Percentiles rank a stretch among this genome's conserved stretches.
Evolutionary conservation across 768 basidiomycete species (phyloP).

Genomic region (Boletellus emodensis): DNA sequence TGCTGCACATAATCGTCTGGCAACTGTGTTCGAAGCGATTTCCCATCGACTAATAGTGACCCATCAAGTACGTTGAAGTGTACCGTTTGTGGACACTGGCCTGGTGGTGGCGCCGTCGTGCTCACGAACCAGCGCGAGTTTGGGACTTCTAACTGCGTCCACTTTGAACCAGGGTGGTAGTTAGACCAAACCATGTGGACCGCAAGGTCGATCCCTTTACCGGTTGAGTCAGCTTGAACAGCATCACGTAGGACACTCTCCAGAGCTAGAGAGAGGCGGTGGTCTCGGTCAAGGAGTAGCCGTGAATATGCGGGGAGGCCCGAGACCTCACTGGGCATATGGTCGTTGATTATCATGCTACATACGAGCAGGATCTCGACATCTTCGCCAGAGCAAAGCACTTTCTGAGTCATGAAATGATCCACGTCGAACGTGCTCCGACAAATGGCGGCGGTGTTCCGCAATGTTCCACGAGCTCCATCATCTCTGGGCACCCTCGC

Average conservation of each 20-base stretch:
- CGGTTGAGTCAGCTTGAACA: constrained; percentile 5
- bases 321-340: constrained; percentile 16
- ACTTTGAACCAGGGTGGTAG: constrained; percentile 24
- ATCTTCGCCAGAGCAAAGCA: constrained; percentile 26
- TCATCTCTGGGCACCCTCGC: constrained; percentile 1
- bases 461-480: constrained; percentile 3
- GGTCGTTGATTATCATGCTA: constrained; percentile 30
- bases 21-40: constrained; percentile 13
- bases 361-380: constrained; percentile 31
- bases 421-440: constrained; percentile 30
- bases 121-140: constrained; percentile 31
- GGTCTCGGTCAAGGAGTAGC: constrained; percentile 29
- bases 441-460: constrained; percentile 19
- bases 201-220: constrained; percentile 29
- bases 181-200: constrained; percentile 29
- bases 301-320: constrained; percentile 9
- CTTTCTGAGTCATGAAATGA: not conserved
- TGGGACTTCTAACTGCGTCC: constrained; percentile 18
- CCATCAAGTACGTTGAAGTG: constrained; percentile 38
- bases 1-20: constrained; percentile 8
- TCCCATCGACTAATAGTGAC: constrained; percentile 22
- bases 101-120: constrained; percentile 15
- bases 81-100: constrained; percentile 24
- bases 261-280: constrained; percentile 29
- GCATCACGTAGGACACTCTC: constrained; percentile 15